phyloP scores from a whole-genome alignment of 176 grass and related monocot genomes.

The Oryza meridionalis region DNA sequence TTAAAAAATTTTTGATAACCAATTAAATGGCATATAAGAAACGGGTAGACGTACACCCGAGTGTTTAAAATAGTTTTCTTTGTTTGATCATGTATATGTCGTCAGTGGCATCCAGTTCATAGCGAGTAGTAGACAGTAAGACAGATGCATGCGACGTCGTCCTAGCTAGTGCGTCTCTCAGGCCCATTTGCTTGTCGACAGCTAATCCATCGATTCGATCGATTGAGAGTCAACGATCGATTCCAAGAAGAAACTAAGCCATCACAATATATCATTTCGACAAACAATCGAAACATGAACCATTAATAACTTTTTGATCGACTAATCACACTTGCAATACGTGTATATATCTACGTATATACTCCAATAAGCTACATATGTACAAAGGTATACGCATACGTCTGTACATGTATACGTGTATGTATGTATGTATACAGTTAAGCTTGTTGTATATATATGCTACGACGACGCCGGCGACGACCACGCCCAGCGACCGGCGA shows the following conservation, averaged over 20 bases:
- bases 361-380: no score
- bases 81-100: not conserved
- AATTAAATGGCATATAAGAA: no score
- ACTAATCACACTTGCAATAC: not conserved
- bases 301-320: not conserved
- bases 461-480: slow-evolving; percentile 31
- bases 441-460: not conserved
- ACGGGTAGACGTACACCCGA: no score
- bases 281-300: not conserved
- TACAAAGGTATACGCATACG: no score
- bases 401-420: not conserved
- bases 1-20: no score
- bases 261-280: not conserved
- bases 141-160: no score
- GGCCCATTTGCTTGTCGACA: not conserved
- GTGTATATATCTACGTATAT: not conserved
- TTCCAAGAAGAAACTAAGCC: not conserved
- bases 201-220: not conserved
- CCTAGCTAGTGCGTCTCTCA: not conserved
- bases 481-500: slow-evolving; percentile 59
- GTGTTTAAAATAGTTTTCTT: no score
- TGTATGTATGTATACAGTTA: not conserved
- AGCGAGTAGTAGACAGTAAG: no score
- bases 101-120: not conserved
- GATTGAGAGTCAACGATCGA: not conserved